These are phyloP conservation scores for Plectosphaerella cucumerina DNA, from an alignment of 2,329 filamentous ascomycete genomes.

Conservation along the genomic window DNA sequence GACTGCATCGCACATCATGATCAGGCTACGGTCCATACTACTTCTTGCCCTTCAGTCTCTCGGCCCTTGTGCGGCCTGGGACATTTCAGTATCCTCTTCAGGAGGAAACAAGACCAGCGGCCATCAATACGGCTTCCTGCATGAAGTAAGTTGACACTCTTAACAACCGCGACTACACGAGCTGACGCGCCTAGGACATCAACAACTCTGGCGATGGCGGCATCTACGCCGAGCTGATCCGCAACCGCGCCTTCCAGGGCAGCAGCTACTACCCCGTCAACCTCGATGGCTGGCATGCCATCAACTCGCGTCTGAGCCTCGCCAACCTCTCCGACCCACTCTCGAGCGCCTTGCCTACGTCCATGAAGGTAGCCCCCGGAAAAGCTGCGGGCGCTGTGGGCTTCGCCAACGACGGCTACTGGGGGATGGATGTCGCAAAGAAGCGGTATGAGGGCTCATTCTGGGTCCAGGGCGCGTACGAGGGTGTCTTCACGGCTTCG, in stretches of 20 bases:
- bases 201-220: slow-evolving; percentile 69
- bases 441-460: slow-evolving; percentile 47
- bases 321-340: slow-evolving; percentile 42
- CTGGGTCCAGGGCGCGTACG: slow-evolving; percentile 46
- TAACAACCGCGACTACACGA: too few species aligned
- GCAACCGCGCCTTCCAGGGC: slow-evolving; percentile 66
- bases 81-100: slow-evolving; percentile 29
- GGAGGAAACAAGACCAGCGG: slow-evolving; percentile 38
- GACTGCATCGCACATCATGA: too few species aligned
- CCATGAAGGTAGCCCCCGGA: slow-evolving; percentile 38
- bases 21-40: too few species aligned
- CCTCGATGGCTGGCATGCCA: slow-evolving; percentile 38
- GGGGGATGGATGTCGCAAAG: slow-evolving; percentile 49
- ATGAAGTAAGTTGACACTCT: too few species aligned
- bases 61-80: slow-evolving; percentile 39
- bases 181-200: too few species aligned
- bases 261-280: slow-evolving; percentile 35
- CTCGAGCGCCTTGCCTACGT: slow-evolving; percentile 46
- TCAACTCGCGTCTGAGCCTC: slow-evolving; percentile 41
- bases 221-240: slow-evolving; percentile 67
- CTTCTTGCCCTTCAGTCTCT: too few species aligned
- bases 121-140: slow-evolving; percentile 41
- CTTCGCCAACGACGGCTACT: slow-evolving; percentile 50
- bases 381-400: slow-evolving; percentile 33
- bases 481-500: slow-evolving; percentile 41